Conservation (phyloP, 2,329 filamentous ascomycete species). For the Penicillium sp. region DNA sequence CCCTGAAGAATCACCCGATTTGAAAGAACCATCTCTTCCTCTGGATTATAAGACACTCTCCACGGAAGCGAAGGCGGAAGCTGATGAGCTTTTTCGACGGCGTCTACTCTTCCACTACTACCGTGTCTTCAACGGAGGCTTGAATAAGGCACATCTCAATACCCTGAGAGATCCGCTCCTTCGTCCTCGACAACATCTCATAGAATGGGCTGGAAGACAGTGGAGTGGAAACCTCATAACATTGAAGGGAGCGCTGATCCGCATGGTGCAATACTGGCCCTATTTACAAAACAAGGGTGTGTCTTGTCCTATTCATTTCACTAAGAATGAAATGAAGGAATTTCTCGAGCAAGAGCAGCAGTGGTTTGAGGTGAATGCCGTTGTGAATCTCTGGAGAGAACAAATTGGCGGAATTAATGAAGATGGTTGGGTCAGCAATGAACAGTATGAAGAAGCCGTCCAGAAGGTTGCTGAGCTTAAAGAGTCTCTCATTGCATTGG, state of each 20-base stretch:
- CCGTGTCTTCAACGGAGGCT: not conserved
- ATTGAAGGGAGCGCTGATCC: not conserved
- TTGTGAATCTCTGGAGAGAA: constrained; percentile 9
- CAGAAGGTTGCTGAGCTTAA: constrained; percentile 9
- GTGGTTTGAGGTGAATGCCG: constrained; percentile 9
- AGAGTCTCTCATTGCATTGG: constrained; percentile 4
- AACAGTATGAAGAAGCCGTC: constrained; percentile 11
- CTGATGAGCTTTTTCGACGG: not conserved
- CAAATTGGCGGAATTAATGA: constrained; percentile 12
- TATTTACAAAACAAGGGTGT: not conserved
- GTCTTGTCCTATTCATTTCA: constrained; percentile 7
- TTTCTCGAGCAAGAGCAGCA: constrained; percentile 9
- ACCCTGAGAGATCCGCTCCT: not conserved
- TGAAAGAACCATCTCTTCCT: not conserved
- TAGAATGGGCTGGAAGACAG: not conserved
- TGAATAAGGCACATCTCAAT: not conserved
- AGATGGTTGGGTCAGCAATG: constrained; percentile 15
- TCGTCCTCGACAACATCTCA: not conserved
- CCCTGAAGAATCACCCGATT: not conserved
- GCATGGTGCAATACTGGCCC: not conserved
- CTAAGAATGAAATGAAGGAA: not conserved
- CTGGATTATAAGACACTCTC: not conserved
- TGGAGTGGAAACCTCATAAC: not conserved
- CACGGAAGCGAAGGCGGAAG: not conserved
- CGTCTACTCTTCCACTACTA: not conserved